Percentiles rank a stretch among this genome's conserved stretches.
These are phyloP conservation scores for Thelonectria discophora DNA, from an alignment of 2,329 filamentous ascomycete genomes.

Conservation along the genomic window DNA sequence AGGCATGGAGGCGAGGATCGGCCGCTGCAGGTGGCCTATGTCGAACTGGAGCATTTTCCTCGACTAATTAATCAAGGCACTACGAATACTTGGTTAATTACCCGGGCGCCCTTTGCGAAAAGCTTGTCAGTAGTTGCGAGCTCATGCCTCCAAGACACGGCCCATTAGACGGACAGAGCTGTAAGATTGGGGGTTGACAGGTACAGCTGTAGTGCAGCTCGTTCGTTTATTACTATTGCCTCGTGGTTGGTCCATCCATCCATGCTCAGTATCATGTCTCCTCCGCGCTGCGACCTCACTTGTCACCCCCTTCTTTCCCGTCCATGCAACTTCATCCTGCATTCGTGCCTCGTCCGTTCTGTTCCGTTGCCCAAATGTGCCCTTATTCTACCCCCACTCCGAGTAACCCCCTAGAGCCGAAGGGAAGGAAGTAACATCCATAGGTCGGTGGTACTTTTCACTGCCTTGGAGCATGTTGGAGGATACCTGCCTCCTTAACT, in stretches of 20 bases:
- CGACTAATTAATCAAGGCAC: background rate
- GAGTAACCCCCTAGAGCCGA: background rate
- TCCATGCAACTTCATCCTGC: background rate
- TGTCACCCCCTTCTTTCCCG: conserved; percentile 3
- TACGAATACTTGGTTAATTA: background rate
- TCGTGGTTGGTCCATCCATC: background rate
- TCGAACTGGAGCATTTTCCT: background rate
- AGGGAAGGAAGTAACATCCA: conserved; percentile 1
- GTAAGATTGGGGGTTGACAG: conserved; percentile 1
- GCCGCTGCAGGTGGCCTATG: conserved; percentile 7
- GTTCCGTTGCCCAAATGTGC: background rate
- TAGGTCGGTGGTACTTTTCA: background rate
- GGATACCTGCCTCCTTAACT: conserved; percentile 2
- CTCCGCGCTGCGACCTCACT: conserved; percentile 1
- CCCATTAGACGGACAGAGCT: background rate
- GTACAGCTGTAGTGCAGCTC: background rate
- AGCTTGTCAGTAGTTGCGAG: background rate
- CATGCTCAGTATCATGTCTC: background rate
- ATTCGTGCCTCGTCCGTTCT: conserved; percentile 9
- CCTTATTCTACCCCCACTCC: conserved; percentile 11
- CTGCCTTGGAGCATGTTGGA: background rate
- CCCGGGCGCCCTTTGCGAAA: background rate
- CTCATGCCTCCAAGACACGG: conserved; percentile 10
- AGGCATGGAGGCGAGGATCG: conserved; percentile 16
- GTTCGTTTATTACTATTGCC: conserved; percentile 9